Percentiles rank a stretch among this genome's conserved stretches.
phyloP scores from a whole-genome alignment of 129 eudicot species.

The Oenanthe sinensis region DNA sequence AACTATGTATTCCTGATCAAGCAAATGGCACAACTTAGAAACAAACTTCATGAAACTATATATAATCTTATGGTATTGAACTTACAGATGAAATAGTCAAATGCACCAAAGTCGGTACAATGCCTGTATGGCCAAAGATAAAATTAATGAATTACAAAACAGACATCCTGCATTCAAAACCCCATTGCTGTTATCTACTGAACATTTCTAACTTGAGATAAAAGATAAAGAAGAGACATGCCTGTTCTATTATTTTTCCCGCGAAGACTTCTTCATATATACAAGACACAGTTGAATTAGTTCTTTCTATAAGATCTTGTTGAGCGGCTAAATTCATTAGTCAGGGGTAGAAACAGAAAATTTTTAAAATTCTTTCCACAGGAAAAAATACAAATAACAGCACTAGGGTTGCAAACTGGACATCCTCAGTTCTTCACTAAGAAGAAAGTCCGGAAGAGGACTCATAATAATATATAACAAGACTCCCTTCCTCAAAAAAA shows the following conservation, averaged over 20 bases:
- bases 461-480: not conserved
- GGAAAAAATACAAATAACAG: not conserved
- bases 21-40: not conserved
- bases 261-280: too few relatives aligned
- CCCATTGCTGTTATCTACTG: too few relatives aligned
- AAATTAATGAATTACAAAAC: not conserved
- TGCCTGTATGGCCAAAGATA: not conserved
- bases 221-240: not conserved
- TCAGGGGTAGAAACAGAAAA: not conserved
- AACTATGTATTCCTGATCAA: slow-evolving; percentile 71
- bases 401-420: not conserved
- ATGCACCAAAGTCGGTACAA: not conserved
- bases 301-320: too few relatives aligned
- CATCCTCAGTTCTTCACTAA: not conserved
- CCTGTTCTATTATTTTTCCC: not conserved
- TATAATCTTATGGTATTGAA: not conserved
- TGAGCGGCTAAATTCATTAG: too few relatives aligned
- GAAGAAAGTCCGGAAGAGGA: not conserved
- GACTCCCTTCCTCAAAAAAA: too few relatives aligned
- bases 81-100: not conserved
- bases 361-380: not conserved
- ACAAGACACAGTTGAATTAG: too few relatives aligned
- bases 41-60: not conserved
- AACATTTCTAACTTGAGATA: too few relatives aligned
- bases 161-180: not conserved